phyloP scores from a whole-genome alignment of 208 protist genomes.

The Acanthamoeba sp. region DNA sequence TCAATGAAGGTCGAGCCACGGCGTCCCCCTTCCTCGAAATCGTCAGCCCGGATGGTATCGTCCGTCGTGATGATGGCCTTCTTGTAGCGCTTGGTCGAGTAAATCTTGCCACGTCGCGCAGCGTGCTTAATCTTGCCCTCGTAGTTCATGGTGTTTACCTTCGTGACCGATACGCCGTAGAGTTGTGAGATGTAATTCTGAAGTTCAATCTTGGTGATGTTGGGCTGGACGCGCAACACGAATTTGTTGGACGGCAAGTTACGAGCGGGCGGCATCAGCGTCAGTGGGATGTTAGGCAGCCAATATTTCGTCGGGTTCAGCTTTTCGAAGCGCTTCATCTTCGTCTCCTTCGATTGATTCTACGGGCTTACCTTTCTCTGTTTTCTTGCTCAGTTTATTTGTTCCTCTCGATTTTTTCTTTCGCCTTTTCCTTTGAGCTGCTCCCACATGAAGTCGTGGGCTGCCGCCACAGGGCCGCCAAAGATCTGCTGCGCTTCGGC shows the following conservation, averaged over 20 bases:
- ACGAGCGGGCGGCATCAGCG: background rate
- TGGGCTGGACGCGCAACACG: constrained; percentile 71
- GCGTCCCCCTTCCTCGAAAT: background rate
- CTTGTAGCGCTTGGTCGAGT: constrained; percentile 53
- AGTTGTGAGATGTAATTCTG: constrained; percentile 73
- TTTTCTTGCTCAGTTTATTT: no score
- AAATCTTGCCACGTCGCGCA: constrained; percentile 45
- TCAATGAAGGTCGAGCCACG: constrained; percentile 5
- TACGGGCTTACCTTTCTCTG: background rate
- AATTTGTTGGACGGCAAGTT: constrained; percentile 67
- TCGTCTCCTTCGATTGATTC: background rate
- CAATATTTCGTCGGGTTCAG: constrained; percentile 69
- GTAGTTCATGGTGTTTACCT: constrained; percentile 76
- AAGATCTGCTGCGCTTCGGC: background rate
- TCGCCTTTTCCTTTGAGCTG: background rate
- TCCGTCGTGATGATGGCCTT: constrained; percentile 74
- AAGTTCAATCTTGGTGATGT: constrained; percentile 74
- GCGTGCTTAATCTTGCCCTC: constrained; percentile 68
- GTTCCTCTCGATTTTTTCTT: background rate
- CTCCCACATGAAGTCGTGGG: constrained; percentile 30
- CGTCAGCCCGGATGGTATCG: constrained; percentile 39
- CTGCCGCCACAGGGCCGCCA: background rate
- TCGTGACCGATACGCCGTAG: constrained; percentile 57
- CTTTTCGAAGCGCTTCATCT: constrained; percentile 58
- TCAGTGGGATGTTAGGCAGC: constrained; percentile 72